Base-by-base conservation (phyloP, 2,329 filamentous ascomycete genomes). In the Beauveria caledonica region DNA sequence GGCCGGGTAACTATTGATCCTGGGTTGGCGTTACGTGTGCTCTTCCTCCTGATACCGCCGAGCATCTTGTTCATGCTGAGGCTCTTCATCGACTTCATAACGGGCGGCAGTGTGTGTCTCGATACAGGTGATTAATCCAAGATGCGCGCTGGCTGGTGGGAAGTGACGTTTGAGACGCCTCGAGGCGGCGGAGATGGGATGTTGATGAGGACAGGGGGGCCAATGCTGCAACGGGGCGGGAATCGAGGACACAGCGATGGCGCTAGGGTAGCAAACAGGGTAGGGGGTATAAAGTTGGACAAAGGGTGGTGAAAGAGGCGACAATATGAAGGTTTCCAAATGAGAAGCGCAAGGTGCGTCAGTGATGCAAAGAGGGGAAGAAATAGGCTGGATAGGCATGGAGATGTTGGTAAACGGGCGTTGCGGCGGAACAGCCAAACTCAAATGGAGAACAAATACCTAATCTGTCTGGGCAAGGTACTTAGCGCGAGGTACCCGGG, bases 21-120 rank as follows among this genome's bases (percentile, higher is more conserved):
- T 13, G 17, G 19, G 15, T 1, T 11, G 45, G 51, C 67, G 48
- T 36, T 67, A 68, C 69, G 59, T 33, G 70, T 74, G 39, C 75
- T 75, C 67, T 76, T 77, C 69, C 76, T 78, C 68, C 76, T 80
- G 70, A 84, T 78, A 74, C 74, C 80, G 64, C 78, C 80, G 49
- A 84, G 74, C 77, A 84, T 75, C 75, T 78, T 82, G 71, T 77
- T 80, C 74, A 82, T 77, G 70, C 76, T 80, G 62, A 84, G 76
- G 42, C 78, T 75, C 73, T 81, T 83, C 77, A 78, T 78, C 64
- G 71, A 71, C 66, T 74, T 77, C 74, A 77, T 77, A 58, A 61
- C 65, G 62, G 59, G 25, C 19, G 55, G 15, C 13, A 17, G 25
- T 8, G 21, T 21, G 40, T 51, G 17, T 44, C 45, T 42, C 36